phyloP scores from a whole-genome alignment of 2,329 filamentous ascomycete genomes.

The Chaetomium sp. region DNA sequence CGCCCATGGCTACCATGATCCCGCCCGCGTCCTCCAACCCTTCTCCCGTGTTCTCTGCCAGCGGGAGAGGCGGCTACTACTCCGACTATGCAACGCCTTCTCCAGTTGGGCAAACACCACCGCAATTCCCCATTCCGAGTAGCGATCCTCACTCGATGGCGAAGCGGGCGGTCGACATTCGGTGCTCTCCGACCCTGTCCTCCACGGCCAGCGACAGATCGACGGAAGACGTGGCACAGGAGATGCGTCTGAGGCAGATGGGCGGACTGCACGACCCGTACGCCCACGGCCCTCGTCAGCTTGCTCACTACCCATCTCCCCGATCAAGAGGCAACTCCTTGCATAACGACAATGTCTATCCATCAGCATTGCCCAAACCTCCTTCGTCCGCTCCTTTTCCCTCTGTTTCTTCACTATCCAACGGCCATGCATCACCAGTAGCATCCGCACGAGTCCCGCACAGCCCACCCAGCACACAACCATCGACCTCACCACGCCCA shows the following conservation, averaged over 20 bases:
- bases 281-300: slow-evolving; percentile 17
- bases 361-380: slow-evolving; percentile 9
- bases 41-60: slow-evolving; percentile 15
- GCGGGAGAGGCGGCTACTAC: slow-evolving; percentile 22
- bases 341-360: slow-evolving; percentile 13
- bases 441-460: slow-evolving; percentile 15
- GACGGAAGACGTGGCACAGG: slow-evolving; percentile 23
- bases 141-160: slow-evolving; percentile 20
- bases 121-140: slow-evolving; percentile 23
- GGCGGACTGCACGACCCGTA: slow-evolving; percentile 18
- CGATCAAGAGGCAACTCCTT: slow-evolving; percentile 19
- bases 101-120: slow-evolving; percentile 27
- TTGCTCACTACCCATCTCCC: slow-evolving; percentile 18
- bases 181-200: slow-evolving; percentile 26
- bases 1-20: slow-evolving; percentile 26
- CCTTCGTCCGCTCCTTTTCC: background rate
- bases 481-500: slow-evolving; percentile 22
- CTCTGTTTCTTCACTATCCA: slow-evolving; percentile 12
- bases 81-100: slow-evolving; percentile 29
- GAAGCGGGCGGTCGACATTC: slow-evolving; percentile 22
- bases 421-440: slow-evolving; percentile 6
- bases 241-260: slow-evolving; percentile 21
- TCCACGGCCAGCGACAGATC: slow-evolving; percentile 26
- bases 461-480: slow-evolving; percentile 22
- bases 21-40: slow-evolving; percentile 17